Evolutionary conservation across 805 yeast genomes (phyloP).

Genomic region (Blastobotrys americana): DNA sequence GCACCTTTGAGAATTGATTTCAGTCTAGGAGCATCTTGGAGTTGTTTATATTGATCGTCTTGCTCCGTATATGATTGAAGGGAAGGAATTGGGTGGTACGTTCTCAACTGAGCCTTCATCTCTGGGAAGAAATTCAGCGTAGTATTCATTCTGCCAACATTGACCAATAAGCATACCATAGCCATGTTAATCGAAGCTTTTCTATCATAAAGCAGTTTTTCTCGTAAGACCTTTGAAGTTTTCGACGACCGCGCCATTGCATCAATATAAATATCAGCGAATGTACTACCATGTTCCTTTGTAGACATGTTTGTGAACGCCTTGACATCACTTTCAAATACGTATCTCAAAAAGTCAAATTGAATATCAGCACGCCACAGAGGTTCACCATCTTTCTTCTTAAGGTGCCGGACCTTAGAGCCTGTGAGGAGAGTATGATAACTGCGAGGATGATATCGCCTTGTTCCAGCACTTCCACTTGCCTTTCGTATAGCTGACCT

Average conservation of each 20-base stretch:
- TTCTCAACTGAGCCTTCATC: conserved; percentile 88
- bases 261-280: conserved; percentile 75
- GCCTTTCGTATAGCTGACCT: neutral
- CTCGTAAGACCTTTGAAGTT: conserved; percentile 75
- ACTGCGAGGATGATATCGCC: conserved; percentile 13
- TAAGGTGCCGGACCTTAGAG: conserved; percentile 41
- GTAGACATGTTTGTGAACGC: conserved; percentile 50
- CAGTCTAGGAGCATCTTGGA: conserved; percentile 91
- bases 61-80: conserved; percentile 61
- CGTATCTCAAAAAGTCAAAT: conserved; percentile 58
- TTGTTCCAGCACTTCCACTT: neutral
- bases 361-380: conserved; percentile 85
- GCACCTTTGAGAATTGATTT: conserved; percentile 86
- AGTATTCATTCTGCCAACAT: conserved; percentile 90
- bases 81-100: conserved; percentile 89
- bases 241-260: conserved; percentile 77
- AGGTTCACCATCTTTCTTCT: conserved; percentile 88
- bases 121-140: conserved; percentile 90
- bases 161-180: conserved; percentile 78
- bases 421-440: conserved; percentile 23
- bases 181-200: conserved; percentile 62
- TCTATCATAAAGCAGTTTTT: conserved; percentile 59
- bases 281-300: conserved; percentile 49
- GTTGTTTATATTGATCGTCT: conserved; percentile 53
- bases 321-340: conserved; percentile 55